Evolutionary conservation across 2,329 filamentous ascomycete genomes (phyloP).

Genomic region (Aquanectria penicillioides): DNA sequence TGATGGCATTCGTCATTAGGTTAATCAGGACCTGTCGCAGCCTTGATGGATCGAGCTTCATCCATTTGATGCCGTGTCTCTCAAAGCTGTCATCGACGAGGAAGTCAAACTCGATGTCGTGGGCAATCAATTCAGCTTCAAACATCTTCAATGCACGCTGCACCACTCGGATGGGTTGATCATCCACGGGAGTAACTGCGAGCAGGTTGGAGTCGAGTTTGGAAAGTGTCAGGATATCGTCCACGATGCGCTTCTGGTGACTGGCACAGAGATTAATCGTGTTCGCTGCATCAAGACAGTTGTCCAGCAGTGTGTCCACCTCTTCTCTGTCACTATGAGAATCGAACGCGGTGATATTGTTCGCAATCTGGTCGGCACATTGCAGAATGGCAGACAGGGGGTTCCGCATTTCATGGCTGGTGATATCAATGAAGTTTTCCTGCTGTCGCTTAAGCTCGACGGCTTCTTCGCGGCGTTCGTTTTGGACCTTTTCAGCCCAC

Average conservation of each 20-base stretch:
- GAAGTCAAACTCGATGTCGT: constrained; percentile 77
- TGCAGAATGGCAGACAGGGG: constrained; percentile 79
- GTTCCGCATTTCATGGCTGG: constrained; percentile 81
- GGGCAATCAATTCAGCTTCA: constrained; percentile 76
- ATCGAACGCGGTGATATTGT: constrained; percentile 58
- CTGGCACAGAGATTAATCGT: constrained; percentile 83
- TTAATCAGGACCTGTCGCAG: constrained; percentile 82
- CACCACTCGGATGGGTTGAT: constrained; percentile 74
- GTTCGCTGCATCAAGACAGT: constrained; percentile 78
- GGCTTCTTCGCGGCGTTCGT: constrained; percentile 80
- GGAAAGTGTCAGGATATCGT: constrained; percentile 73
- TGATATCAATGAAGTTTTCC: constrained; percentile 79
- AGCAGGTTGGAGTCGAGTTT: constrained; percentile 78
- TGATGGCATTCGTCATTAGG: constrained; percentile 74
- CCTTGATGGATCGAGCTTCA: constrained; percentile 78
- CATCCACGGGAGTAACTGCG: constrained; percentile 75
- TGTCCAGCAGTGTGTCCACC: constrained; percentile 60
- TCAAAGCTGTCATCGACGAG: constrained; percentile 74
- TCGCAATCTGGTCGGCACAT: constrained; percentile 77
- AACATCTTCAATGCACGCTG: constrained; percentile 81
- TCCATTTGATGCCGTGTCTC: constrained; percentile 74
- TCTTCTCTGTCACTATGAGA: constrained; percentile 51
- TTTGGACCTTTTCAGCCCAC: constrained; percentile 83
- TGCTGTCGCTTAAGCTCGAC: constrained; percentile 80
- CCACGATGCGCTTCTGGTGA: constrained; percentile 79